Evolutionary conservation across 1,139 yeast species (phyloP).

Genomic region (Suhomyces bolitotheri): DNA sequence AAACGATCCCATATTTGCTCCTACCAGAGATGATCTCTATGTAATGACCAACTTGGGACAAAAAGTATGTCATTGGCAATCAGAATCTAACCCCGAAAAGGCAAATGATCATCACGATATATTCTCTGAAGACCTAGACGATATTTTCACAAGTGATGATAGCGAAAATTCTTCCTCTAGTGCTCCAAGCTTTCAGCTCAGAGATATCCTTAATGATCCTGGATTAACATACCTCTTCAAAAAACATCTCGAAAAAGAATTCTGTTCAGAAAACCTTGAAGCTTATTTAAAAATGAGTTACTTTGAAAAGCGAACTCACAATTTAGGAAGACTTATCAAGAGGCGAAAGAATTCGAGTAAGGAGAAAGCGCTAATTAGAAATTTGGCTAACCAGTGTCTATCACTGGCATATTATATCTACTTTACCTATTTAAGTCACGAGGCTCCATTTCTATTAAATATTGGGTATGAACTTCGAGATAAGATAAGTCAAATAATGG

Average conservation of each 20-base stretch:
- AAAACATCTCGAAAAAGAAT: slow-evolving; percentile 59
- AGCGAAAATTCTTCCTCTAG: neutral
- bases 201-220: slow-evolving; percentile 66
- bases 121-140: neutral
- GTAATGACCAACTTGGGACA: slow-evolving; percentile 22
- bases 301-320: slow-evolving; percentile 27
- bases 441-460: slow-evolving; percentile 72
- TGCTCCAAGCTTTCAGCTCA: slow-evolving; percentile 23
- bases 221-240: slow-evolving; percentile 72
- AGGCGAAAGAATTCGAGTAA: slow-evolving; percentile 13
- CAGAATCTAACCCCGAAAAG: neutral
- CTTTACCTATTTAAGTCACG: slow-evolving; percentile 64
- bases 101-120: neutral
- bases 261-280: slow-evolving; percentile 74
- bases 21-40: slow-evolving; percentile 24
- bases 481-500: slow-evolving; percentile 47
- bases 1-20: slow-evolving; percentile 14
- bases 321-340: slow-evolving; percentile 22
- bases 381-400: slow-evolving; percentile 51
- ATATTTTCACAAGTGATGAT: neutral
- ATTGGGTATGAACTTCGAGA: slow-evolving; percentile 60
- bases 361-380: slow-evolving; percentile 24
- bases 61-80: slow-evolving; percentile 25
- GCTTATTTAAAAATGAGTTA: slow-evolving; percentile 62
- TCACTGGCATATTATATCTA: slow-evolving; percentile 63